Conservation (phyloP, 2,329 filamentous ascomycete genomes). For the Scortechinia acanthostroma region DNA sequence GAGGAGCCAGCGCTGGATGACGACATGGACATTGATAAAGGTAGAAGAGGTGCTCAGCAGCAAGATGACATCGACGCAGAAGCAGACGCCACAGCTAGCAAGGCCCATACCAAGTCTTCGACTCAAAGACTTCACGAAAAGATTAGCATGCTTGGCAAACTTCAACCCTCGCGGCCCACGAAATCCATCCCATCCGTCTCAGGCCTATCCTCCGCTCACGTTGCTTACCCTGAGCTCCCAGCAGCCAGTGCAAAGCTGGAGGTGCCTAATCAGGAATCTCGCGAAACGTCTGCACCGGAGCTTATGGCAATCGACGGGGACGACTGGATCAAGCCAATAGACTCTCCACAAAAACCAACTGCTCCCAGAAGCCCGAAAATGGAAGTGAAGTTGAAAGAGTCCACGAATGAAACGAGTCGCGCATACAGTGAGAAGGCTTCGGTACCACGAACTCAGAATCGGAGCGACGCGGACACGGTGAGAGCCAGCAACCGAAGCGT, state of each 20-base stretch:
- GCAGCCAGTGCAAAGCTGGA: slow-evolving; percentile 15
- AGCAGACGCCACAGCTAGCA: slow-evolving; percentile 37
- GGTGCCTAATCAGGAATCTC: slow-evolving; percentile 12
- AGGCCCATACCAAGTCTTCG: slow-evolving; percentile 76
- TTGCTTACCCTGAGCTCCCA: slow-evolving; percentile 16
- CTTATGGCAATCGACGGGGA: slow-evolving; percentile 50
- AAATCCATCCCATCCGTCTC: slow-evolving; percentile 34
- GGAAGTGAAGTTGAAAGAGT: slow-evolving; percentile 33
- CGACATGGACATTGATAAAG: slow-evolving; percentile 40
- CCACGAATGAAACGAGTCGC: slow-evolving; percentile 25
- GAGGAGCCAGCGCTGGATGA: slow-evolving; percentile 18
- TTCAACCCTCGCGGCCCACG: slow-evolving; percentile 37
- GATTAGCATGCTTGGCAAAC: slow-evolving; percentile 68
- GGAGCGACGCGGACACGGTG: no score
- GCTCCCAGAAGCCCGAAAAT: slow-evolving; percentile 16
- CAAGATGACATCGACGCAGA: no score
- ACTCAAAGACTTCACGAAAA: slow-evolving; percentile 88
- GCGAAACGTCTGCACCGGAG: slow-evolving; percentile 48
- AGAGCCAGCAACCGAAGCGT: no score
- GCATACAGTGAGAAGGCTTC: no score
- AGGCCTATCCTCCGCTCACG: slow-evolving; percentile 18
- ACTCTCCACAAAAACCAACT: slow-evolving; percentile 25
- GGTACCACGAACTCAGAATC: no score
- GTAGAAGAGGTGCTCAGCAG: slow-evolving; percentile 24
- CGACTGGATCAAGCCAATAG: slow-evolving; percentile 55